Base-by-base conservation (phyloP, 2,329 filamentous ascomycete genomes). In the Exophiala xenobiotica region DNA sequence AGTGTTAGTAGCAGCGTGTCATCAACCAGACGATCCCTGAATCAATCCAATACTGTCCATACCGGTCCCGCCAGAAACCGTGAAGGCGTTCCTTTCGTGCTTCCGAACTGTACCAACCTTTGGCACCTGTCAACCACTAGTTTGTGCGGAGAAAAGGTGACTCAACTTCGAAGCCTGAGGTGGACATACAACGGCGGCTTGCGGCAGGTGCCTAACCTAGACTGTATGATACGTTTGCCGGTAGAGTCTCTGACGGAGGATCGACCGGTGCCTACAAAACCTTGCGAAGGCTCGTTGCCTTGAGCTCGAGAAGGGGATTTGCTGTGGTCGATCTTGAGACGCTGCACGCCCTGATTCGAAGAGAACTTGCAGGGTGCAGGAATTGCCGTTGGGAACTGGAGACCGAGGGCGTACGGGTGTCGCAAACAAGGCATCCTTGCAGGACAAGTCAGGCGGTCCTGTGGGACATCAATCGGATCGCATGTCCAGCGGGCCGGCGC, bases 401-500 rank as follows among this genome's bases (percentile, higher is more conserved):
- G 11, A 16, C 31, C n/a, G 18, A 16, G 31, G 18, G 19, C 11
- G 29, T 33, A 40, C 22, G 20, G 11, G 19, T 22, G 38, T 23
- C 19, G 23, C 38, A 24, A 45, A 27, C 20, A 22, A 23, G 14
- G 22, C 47, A 37, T 38, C 22, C 24, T 44, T 44, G 49, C 53
- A 51, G 47, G 33, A 29, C 40, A 49, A 42, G 26, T 22, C 19
- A 39, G 23, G 31, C 6, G 37, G 33, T 24, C n/a, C n/a, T 33
- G 37, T 38, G 42, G 44, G 39, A 45, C 37, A 49, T 43, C 47
- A 57, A 54, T 57, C 54, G 54, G 51, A 52, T 41, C 29, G 49
- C 49, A 31, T 52, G 20, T 45, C 24, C 49, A 18, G 42, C 53
- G 49, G 53, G 40, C 53, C 53, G 53, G 23, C 49, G 38, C 42